Evolutionary conservation across 2,329 filamentous ascomycete genomes (phyloP).

Genomic region (Monosporascus sp.): DNA sequence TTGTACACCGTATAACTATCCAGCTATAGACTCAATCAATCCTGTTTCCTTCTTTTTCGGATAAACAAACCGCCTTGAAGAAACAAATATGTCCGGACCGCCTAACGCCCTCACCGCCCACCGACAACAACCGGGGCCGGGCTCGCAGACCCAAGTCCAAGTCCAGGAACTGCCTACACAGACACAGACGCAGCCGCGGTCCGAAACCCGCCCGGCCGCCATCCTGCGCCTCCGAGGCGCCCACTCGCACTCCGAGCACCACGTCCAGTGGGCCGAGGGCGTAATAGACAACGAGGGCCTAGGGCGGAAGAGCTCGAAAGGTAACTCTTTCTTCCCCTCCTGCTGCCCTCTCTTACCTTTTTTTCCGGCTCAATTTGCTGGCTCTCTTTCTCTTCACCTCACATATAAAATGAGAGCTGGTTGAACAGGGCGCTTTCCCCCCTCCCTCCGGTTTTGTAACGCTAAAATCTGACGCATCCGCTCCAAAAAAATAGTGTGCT

Average conservation of each 20-base stretch:
- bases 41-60: neutral
- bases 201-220: conserved; percentile 17
- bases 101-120: conserved; percentile 6
- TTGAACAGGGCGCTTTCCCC: no score
- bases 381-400: neutral
- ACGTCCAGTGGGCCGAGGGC: conserved; percentile 87
- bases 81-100: conserved; percentile 7
- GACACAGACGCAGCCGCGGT: conserved; percentile 21
- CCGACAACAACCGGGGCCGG: conserved; percentile 17
- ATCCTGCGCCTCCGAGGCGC: conserved; percentile 50
- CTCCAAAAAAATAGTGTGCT: conserved; percentile 65
- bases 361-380: no score
- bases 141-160: conserved; percentile 21
- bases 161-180: conserved; percentile 21
- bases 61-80: neutral
- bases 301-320: conserved; percentile 91
- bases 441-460: no score
- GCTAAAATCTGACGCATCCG: neutral
- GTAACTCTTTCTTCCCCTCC: conserved; percentile 37
- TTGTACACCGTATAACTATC: no score
- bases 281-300: conserved; percentile 95
- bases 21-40: no score
- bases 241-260: conserved; percentile 42
- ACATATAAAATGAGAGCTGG: neutral
- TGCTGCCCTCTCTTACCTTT: neutral